Evolutionary conservation across 257 asterid species (phyloP), one percentile per base, ranked within the genome.

Genomic region (Fraxinus anomala): DNA sequence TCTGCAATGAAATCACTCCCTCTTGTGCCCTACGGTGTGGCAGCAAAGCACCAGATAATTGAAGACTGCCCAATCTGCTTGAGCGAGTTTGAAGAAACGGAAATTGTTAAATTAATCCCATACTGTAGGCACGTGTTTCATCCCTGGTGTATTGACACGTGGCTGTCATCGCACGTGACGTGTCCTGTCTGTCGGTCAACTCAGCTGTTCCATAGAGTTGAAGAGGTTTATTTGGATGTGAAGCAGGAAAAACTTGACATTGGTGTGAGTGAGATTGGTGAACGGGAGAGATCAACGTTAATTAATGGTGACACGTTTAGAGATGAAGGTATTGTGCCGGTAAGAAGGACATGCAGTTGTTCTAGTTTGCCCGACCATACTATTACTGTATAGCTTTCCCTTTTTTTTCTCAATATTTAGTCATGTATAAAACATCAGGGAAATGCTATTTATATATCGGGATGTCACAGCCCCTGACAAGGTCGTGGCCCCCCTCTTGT

Each of bases 121-220:
- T 76, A 76, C 81, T 94, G 97, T 68, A 71, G 89, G 24, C 98
- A 94, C 94, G 89, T 89, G 94, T 92, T 89, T 80, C 98, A 94
- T 73, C 87, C 91, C 0, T 36, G 16, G 9, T 94, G 97, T 24
- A 68, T 94, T 1, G 98, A 91, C 91, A 90, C 89, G 89, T 94
- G 98, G 98, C 94, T 92, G 0, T 31, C 73, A 0, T 73, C 92
- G 37, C 96, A 92, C 92, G 90, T 86, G 89, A 87, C 97, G 0
- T 94, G 98, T 66, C 97, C 98, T 0, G 78, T 94, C n/a, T 94
- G 98, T 74, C 87, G 98, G 28, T 89, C 93, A 3, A 84, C 90
- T 11, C 85, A 89, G 81, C 78, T 92, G 51, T 84, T 88, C 68
- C 40, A 54, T n/a, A n/a, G 73, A 26, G 86, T 1, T 6, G 89